Conservation (phyloP, 495 filamentous ascomycete species). For the Tetracladium marchalianum region DNA sequence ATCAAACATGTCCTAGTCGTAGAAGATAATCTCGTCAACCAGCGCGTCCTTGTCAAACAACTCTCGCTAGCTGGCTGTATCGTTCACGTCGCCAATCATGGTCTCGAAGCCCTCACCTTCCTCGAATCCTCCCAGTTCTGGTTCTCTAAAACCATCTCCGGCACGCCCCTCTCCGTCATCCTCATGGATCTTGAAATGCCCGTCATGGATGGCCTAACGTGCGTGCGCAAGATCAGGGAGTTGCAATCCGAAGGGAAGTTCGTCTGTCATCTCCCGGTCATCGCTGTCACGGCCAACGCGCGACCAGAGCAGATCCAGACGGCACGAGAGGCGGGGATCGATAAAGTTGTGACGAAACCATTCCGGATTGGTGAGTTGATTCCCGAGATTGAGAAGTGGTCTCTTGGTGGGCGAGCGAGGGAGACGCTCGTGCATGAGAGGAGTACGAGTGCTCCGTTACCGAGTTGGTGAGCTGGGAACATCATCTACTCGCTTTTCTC, state of each 20-base stretch:
- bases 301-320: conserved; percentile 35
- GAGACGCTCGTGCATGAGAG: too few relatives aligned
- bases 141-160: conserved; percentile 21
- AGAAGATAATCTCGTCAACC: conserved; percentile 63
- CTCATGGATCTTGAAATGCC: conserved; percentile 88
- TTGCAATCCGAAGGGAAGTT: conserved; percentile 44
- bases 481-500: too few relatives aligned
- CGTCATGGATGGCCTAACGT: conserved; percentile 73
- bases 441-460: too few relatives aligned
- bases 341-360: conserved; percentile 46
- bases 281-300: conserved; percentile 67
- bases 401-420: neutral
- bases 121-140: conserved; percentile 38
- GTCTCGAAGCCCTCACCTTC: conserved; percentile 58
- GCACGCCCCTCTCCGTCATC: conserved; percentile 49
- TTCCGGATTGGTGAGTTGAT: conserved; percentile 43
- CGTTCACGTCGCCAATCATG: conserved; percentile 63
- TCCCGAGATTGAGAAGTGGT: conserved; percentile 33
- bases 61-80: conserved; percentile 52
- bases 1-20: conserved; percentile 18
- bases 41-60: conserved; percentile 55
- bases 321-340: conserved; percentile 40
- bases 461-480: too few relatives aligned
- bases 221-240: conserved; percentile 56
- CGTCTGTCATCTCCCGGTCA: conserved; percentile 52